Conservation (phyloP, 805 yeast species). For the Candida ulmi region DNA sequence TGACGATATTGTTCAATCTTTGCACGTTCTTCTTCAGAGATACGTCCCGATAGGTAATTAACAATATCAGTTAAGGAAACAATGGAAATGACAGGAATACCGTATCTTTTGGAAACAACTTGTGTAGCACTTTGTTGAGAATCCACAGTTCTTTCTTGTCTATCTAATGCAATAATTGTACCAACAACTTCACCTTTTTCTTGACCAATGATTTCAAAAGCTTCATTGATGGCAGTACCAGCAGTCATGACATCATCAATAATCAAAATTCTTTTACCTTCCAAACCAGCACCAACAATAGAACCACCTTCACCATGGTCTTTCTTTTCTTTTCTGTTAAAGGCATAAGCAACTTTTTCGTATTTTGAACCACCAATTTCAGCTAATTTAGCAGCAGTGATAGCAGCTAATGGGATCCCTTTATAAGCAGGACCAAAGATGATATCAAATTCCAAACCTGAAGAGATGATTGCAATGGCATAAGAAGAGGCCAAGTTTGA, state of each 20-base stretch:
- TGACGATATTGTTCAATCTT: constrained; percentile 53
- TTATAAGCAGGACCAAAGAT: constrained; percentile 97
- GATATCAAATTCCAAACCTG: constrained; percentile 82
- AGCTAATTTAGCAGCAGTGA: constrained; percentile 86
- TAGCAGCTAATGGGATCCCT: constrained; percentile 93
- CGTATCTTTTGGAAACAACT: constrained; percentile 63
- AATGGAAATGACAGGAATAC: constrained; percentile 80
- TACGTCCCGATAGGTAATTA: constrained; percentile 47
- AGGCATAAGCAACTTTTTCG: constrained; percentile 75
- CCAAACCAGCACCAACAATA: constrained; percentile 79
- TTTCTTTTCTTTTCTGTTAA: constrained; percentile 93
- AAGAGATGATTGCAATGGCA: constrained; percentile 78
- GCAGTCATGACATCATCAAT: constrained; percentile 98
- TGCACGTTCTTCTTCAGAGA: constrained; percentile 51
- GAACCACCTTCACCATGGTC: constrained; percentile 98
- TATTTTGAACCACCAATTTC: constrained; percentile 83
- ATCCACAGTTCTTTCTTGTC: constrained; percentile 82
- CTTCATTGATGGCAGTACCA: constrained; percentile 96
- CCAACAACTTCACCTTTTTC: constrained; percentile 78
- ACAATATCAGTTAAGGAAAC: constrained; percentile 74
- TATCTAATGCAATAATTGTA: constrained; percentile 84
- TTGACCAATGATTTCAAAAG: constrained; percentile 66
- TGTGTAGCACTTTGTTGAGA: constrained; percentile 73
- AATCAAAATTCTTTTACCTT: constrained; percentile 69
- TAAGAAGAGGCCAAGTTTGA: constrained; percentile 83